Evolutionary conservation across 768 basidiomycete species (phyloP).

Genomic region (Boletus eberwhitei): DNA sequence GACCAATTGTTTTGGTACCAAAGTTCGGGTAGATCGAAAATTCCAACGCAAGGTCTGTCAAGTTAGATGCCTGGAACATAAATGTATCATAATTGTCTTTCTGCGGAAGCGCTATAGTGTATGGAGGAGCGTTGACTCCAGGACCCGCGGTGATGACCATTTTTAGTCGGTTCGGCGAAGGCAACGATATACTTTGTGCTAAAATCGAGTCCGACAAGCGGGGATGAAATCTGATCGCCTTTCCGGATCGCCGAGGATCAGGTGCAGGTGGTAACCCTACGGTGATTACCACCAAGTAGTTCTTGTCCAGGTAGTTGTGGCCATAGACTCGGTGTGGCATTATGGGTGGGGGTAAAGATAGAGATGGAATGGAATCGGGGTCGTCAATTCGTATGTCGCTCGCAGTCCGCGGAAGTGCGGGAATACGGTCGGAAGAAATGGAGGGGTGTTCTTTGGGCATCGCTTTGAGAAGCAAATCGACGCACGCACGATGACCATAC

Average conservation of each 20-base stretch:
- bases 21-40: constrained; percentile 97
- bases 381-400: constrained; percentile 53
- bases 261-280: constrained; percentile 57
- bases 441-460: constrained; percentile 20
- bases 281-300: constrained; percentile 80
- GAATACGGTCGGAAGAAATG: constrained; percentile 17
- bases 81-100: constrained; percentile 69
- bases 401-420: constrained; percentile 26
- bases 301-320: constrained; percentile 90
- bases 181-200: constrained; percentile 62
- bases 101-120: constrained; percentile 84
- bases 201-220: constrained; percentile 68
- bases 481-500: constrained; percentile 80
- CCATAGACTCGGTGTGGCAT: constrained; percentile 98
- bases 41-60: constrained; percentile 75
- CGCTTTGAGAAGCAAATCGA: constrained; percentile 53
- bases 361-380: constrained; percentile 87
- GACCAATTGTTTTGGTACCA: constrained; percentile 93
- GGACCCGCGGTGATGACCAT: constrained; percentile 91
- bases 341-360: constrained; percentile 96
- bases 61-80: constrained; percentile 77
- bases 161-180: constrained; percentile 79
- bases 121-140: constrained; percentile 82
- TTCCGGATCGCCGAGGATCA: constrained; percentile 35
- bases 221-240: constrained; percentile 64